A percentile compares a stretch with the other conserved stretches of the same genome.
These are phyloP conservation scores for Tilletiaria anomala DNA, from an alignment of 1,284 basidiomycete species.

Conservation along the genomic window DNA sequence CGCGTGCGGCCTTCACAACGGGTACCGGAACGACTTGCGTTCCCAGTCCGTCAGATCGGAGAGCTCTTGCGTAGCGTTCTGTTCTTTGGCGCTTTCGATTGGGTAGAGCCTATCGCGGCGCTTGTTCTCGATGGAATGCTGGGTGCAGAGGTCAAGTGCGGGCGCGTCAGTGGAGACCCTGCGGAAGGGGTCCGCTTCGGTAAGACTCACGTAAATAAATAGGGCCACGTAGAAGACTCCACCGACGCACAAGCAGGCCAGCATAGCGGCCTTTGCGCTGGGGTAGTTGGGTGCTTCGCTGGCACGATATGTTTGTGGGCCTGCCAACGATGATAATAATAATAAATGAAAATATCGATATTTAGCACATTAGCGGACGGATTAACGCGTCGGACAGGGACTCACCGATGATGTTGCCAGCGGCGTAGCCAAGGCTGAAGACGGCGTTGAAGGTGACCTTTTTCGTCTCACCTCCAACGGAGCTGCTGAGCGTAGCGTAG, in stretches of 20 bases:
- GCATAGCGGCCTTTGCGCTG: constrained; percentile 28
- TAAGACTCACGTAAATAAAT: constrained; percentile 3
- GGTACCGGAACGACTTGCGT: background rate
- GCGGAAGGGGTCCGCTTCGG: background rate
- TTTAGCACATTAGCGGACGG: background rate
- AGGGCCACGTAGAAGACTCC: constrained; percentile 10
- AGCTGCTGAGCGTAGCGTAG: constrained; percentile 13
- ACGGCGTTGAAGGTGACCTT: constrained; percentile 25
- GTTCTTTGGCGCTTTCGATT: too few relatives aligned
- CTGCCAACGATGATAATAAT: constrained; percentile 7
- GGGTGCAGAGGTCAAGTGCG: background rate
- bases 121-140: constrained; percentile 28
- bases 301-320: constrained; percentile 25
- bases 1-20: too few relatives aligned
- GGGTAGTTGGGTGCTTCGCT: constrained; percentile 21
- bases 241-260: constrained; percentile 27
- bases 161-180: background rate
- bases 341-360: background rate
- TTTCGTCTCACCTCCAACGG: constrained; percentile 29
- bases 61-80: background rate
- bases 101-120: too few relatives aligned
- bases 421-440: constrained; percentile 26
- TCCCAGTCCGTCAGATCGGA: background rate
- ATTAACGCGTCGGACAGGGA: background rate
- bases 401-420: constrained; percentile 25